Percentiles rank a stretch among this genome's conserved stretches.
phyloP scores from a whole-genome alignment of 345 rosid species.

The Syzygium aromaticum region DNA sequence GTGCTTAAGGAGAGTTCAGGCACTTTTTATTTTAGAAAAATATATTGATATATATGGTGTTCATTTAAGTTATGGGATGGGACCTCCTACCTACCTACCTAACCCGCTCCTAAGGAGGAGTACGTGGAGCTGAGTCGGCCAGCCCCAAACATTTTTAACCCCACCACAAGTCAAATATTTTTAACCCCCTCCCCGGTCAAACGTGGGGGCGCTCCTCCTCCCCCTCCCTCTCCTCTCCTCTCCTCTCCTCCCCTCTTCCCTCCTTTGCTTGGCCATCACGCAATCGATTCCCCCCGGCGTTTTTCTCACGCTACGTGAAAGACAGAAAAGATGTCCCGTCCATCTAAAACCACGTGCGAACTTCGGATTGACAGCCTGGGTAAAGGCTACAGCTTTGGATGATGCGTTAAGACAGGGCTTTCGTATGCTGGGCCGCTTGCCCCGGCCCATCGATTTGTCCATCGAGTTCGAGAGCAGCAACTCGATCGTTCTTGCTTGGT shows the following conservation, averaged over 20 bases:
- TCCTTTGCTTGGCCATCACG: not conserved
- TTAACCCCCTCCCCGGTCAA: not conserved
- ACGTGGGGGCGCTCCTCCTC: not conserved
- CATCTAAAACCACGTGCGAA: too few relatives aligned
- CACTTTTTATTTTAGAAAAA: not conserved
- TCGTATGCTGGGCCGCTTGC: too few relatives aligned
- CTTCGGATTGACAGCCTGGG: too few relatives aligned
- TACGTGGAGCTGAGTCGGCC: constrained; percentile 10
- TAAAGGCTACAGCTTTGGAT: not conserved
- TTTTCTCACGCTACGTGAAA: too few relatives aligned
- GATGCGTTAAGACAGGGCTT: not conserved
- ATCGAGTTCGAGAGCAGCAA: not conserved
- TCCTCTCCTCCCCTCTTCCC: too few relatives aligned
- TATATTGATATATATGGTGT: too few relatives aligned
- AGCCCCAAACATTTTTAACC: not conserved
- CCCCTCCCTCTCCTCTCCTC: too few relatives aligned
- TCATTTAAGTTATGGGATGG: not conserved
- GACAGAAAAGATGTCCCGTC: too few relatives aligned
- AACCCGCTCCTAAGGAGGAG: not conserved
- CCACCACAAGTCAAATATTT: not conserved
- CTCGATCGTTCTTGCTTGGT: not conserved
- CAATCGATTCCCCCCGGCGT: not conserved
- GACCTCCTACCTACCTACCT: not conserved
- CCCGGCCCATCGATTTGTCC: not conserved
- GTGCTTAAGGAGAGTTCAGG: not conserved